Conservation (phyloP, 371 early-diverging fungal genomes). For the Racocetra persica region DNA sequence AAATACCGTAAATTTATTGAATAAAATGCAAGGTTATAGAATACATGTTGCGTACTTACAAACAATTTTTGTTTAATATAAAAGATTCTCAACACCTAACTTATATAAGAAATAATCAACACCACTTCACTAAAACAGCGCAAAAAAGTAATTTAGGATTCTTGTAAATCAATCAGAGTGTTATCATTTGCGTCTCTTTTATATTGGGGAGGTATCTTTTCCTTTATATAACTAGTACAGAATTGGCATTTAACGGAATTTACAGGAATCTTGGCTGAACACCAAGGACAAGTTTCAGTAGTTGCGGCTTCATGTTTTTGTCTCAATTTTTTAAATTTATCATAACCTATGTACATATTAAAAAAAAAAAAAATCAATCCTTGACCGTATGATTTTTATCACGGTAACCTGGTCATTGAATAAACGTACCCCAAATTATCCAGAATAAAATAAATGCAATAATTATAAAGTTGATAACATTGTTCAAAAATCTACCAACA, state of each 20-base stretch:
- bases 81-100: too few species aligned
- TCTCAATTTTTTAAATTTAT: background rate
- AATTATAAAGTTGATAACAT: slow-evolving; percentile 47
- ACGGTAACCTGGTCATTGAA: background rate
- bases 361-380: background rate
- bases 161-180: background rate
- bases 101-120: too few species aligned
- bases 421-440: slow-evolving; percentile 45
- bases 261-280: slow-evolving; percentile 48
- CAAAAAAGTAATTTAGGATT: too few species aligned
- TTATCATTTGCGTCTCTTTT: background rate
- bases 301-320: background rate
- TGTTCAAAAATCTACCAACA: slow-evolving; percentile 51
- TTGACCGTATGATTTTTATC: background rate
- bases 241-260: slow-evolving; percentile 53
- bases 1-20: too few species aligned
- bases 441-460: slow-evolving; percentile 49
- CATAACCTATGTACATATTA: background rate
- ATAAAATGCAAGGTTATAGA: too few species aligned
- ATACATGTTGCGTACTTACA: too few species aligned
- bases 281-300: slow-evolving; percentile 50
- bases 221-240: slow-evolving; percentile 52
- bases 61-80: too few species aligned
- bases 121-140: too few species aligned
- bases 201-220: slow-evolving; percentile 49